A percentile compares a stretch with the other conserved stretches of the same genome.
These are phyloP conservation scores for Pancytospora epiphaga DNA, from an alignment of 371 early-diverging fungal genomes.

Conservation along the genomic window DNA sequence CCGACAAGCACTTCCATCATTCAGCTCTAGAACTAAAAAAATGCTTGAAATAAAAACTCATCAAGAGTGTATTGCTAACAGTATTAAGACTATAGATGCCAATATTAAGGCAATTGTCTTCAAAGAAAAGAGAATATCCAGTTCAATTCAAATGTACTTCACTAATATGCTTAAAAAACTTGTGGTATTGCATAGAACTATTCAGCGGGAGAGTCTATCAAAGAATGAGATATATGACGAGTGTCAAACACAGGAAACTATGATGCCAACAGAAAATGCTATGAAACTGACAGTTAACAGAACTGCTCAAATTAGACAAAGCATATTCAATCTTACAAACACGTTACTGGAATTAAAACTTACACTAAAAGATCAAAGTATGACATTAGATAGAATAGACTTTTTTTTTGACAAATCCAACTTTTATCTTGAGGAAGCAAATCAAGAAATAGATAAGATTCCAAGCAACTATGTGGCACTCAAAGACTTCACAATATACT, in stretches of 20 bases:
- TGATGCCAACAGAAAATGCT: not conserved
- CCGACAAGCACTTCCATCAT: not conserved
- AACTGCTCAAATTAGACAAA: constrained; percentile 30
- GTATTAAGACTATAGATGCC: not conserved
- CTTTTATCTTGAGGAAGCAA: constrained; percentile 41
- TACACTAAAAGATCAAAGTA: constrained; percentile 33
- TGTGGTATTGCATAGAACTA: not conserved
- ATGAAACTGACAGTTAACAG: constrained; percentile 17
- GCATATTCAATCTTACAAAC: constrained; percentile 47
- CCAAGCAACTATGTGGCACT: constrained; percentile 3
- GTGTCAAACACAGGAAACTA: not conserved
- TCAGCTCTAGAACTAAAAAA: not conserved
- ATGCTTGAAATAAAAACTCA: not conserved
- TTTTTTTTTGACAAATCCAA: constrained; percentile 37
- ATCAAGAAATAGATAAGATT: constrained; percentile 44
- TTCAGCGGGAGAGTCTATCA: not conserved
- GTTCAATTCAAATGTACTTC: not conserved
- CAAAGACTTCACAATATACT: constrained; percentile 51
- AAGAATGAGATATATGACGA: not conserved
- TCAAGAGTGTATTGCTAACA: not conserved
- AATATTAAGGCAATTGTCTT: not conserved
- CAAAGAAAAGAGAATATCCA: not conserved
- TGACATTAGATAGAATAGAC: constrained; percentile 51
- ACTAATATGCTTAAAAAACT: not conserved
- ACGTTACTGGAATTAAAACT: constrained; percentile 52